Percentiles rank a stretch among this genome's conserved stretches.
phyloP scores from a whole-genome alignment of 2,329 filamentous ascomycete genomes.

The Plectosphaerella cucumerina region DNA sequence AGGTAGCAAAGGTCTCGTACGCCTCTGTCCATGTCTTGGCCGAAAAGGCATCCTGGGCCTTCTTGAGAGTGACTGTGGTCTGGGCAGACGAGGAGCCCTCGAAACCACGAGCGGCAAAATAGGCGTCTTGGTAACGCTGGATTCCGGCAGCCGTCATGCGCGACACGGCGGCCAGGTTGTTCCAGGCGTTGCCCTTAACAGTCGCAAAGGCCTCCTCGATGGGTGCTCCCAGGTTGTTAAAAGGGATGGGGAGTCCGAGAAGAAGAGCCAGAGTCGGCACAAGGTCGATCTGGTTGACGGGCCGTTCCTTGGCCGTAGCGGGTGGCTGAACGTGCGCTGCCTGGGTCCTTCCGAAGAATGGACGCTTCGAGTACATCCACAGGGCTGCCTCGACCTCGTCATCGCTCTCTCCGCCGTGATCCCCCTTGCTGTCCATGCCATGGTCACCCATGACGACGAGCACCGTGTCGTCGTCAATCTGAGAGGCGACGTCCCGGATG shows the following conservation, averaged over 20 bases:
- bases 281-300: conserved; percentile 84
- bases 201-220: conserved; percentile 93
- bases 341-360: conserved; percentile 74
- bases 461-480: conserved; percentile 79
- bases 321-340: conserved; percentile 55
- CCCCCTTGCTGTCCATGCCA: conserved; percentile 95
- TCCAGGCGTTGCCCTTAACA: conserved; percentile 62
- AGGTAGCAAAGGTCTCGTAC: conserved; percentile 61
- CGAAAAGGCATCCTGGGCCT: conserved; percentile 39
- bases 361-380: conserved; percentile 96
- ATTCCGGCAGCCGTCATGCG: conserved; percentile 80
- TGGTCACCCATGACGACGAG: conserved; percentile 98
- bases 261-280: conserved; percentile 88
- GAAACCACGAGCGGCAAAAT: conserved; percentile 68
- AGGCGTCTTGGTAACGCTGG: conserved; percentile 81
- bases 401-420: conserved; percentile 97
- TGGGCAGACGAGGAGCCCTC: conserved; percentile 51
- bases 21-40: conserved; percentile 32
- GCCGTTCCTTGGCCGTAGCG: conserved; percentile 70
- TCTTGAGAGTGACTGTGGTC: conserved; percentile 38
- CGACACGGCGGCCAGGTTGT: conserved; percentile 72
- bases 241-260: conserved; percentile 87
- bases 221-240: conserved; percentile 88
- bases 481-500: conserved; percentile 64
- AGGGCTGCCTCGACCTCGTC: conserved; percentile 91